Evolutionary conservation across 208 protist genomes (phyloP).

Genomic region (Vickermania spadyakhi): DNA sequence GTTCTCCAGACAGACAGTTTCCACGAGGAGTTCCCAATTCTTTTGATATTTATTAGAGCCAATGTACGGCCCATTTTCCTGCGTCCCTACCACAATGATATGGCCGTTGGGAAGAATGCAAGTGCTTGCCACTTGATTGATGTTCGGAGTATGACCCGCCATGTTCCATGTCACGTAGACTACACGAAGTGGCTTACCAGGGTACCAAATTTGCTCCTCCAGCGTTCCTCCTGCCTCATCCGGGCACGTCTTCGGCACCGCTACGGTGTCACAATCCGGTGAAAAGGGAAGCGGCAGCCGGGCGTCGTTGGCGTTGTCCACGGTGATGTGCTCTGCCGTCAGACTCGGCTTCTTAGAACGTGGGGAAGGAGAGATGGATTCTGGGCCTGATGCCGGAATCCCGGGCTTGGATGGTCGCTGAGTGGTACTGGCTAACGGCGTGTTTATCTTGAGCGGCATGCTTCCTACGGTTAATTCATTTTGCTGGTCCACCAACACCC

Average conservation of each 20-base stretch:
- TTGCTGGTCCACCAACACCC: no score
- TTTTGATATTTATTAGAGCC: slow-evolving; percentile 32
- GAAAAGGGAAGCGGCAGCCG: slow-evolving; percentile 19
- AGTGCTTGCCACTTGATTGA: slow-evolving; percentile 32
- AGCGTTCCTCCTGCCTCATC: slow-evolving; percentile 22
- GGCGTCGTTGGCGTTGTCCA: slow-evolving; percentile 26
- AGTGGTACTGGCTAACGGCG: not conserved
- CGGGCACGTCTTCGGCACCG: slow-evolving; percentile 30
- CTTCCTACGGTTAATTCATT: no score
- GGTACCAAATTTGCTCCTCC: slow-evolving; percentile 32
- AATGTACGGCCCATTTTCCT: slow-evolving; percentile 71
- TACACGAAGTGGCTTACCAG: slow-evolving; percentile 63
- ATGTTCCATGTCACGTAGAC: slow-evolving; percentile 83
- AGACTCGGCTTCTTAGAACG: not conserved
- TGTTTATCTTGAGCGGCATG: not conserved
- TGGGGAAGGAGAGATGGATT: no score
- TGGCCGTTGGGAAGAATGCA: slow-evolving; percentile 80
- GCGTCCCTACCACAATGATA: slow-evolving; percentile 67
- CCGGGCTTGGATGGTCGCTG: not conserved
- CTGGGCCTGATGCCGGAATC: no score
- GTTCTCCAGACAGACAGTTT: slow-evolving; percentile 25
- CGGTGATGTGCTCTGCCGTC: slow-evolving; percentile 1
- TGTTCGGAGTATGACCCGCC: slow-evolving; percentile 28
- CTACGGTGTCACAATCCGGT: slow-evolving; percentile 50
- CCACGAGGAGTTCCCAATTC: slow-evolving; percentile 31